These are phyloP conservation scores for Anethum foeniculum DNA, from an alignment of 140 eudicot species.

Conservation along the genomic window DNA sequence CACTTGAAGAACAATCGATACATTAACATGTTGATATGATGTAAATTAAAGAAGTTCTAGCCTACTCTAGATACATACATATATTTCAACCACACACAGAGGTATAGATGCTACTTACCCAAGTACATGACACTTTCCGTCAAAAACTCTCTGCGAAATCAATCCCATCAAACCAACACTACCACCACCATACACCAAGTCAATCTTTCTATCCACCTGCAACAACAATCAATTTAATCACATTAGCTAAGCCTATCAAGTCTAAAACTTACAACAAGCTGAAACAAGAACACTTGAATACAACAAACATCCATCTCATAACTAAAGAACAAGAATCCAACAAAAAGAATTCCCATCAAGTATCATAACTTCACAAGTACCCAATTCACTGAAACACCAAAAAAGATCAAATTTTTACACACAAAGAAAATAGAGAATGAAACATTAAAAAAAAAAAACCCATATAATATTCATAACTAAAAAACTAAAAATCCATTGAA, in stretches of 20 bases:
- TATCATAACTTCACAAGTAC: neutral
- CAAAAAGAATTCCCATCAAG: neutral
- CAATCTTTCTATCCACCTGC: constrained; percentile 76
- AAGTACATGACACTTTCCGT: constrained; percentile 89
- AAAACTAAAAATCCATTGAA: neutral
- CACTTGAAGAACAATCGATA: constrained; percentile 18
- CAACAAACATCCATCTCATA: neutral
- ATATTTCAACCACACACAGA: neutral
- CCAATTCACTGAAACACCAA: neutral
- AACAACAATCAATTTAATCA: constrained; percentile 8
- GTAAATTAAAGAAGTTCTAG: neutral
- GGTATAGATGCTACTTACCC: constrained; percentile 39
- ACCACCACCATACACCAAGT: constrained; percentile 29
- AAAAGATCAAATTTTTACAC: constrained; percentile 6
- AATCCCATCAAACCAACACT: constrained; percentile 96
- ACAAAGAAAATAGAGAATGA: neutral
- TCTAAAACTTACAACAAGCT: neutral
- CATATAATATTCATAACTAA: neutral
- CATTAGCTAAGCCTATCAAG: neutral
- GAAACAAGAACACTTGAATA: neutral
- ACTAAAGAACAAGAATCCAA: constrained; percentile 9
- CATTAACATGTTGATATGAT: neutral
- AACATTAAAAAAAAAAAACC: too few relatives aligned
- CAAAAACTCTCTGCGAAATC: constrained; percentile 65
- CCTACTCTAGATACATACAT: neutral